Percentiles rank a stretch among this genome's conserved stretches.
Evolutionary conservation across 2,329 filamentous ascomycete species (phyloP).

Genomic region (Dactylellina drechsleri): DNA sequence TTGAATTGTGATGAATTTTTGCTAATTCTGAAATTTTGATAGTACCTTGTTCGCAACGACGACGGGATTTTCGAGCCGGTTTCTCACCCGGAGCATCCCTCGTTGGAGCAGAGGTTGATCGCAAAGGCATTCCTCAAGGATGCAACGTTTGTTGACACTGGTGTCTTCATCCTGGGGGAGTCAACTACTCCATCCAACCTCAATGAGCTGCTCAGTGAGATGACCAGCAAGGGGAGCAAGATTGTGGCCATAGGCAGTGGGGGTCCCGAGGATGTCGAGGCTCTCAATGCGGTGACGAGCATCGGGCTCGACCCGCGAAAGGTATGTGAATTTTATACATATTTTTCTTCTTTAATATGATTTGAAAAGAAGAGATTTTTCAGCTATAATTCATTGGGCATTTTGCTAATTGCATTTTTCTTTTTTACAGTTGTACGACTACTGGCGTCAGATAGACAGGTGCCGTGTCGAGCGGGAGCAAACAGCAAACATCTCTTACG

Average conservation of each 20-base stretch:
- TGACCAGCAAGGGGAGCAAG: conserved; percentile 11
- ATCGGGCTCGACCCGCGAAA: conserved; percentile 38
- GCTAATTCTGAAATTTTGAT: conserved; percentile 1
- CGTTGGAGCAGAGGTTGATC: conserved; percentile 7
- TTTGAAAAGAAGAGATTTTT: background rate
- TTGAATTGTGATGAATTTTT: background rate
- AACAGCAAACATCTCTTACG: conserved; percentile 13
- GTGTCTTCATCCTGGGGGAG: conserved; percentile 44
- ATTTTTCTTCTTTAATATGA: background rate
- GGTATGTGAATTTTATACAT: conserved; percentile 26
- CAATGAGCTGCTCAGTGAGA: conserved; percentile 11
- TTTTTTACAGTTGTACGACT: conserved; percentile 30
- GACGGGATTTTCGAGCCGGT: conserved; percentile 26
- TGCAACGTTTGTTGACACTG: conserved; percentile 29
- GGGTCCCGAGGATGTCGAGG: conserved; percentile 24
- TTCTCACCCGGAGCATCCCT: conserved; percentile 26
- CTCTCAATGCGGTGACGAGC: conserved; percentile 22
- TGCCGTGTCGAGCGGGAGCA: background rate
- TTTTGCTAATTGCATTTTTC: conserved; percentile 1
- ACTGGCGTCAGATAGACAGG: conserved; percentile 27
- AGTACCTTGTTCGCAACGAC: conserved; percentile 21
- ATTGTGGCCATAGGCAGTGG: conserved; percentile 23
- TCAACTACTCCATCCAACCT: conserved; percentile 23
- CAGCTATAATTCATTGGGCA: too few species aligned
- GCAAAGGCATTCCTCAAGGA: conserved; percentile 36